Base-by-base conservation (phyloP, 805 yeast species). In the Jamesozyma rosinii region DNA sequence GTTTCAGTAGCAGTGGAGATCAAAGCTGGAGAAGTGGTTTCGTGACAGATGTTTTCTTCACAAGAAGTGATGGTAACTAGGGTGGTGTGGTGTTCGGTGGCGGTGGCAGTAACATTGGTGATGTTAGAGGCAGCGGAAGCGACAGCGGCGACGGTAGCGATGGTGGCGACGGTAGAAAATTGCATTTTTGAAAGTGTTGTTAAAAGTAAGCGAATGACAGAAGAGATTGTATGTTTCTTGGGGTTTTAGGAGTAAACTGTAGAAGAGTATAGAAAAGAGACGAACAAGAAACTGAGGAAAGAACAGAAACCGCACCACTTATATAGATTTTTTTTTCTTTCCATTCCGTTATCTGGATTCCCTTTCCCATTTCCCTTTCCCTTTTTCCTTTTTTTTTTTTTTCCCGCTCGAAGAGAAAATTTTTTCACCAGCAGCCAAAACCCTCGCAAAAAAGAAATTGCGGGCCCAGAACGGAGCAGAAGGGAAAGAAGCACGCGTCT, bases 1-100 rank as follows among this genome's bases (percentile, higher is more conserved):
- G 68, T 60, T 35, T 57, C 55, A 26, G 70, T 67, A 35, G 64
- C 64, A 46, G 65, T 58, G 15, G 65, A 60, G 14, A 63, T 58
- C 46, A 54, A 46, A 49, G 68, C 65, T 48, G 65, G 54, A 20
- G 68, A 58, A 20, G 54, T 59, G 20, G 57, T 52, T 41, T 62
- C 63, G 32, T 50, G 42, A 52, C 70, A 65, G 19, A 46, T 53
- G 51, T 58, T 49, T 24, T 51, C 57, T 42, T 50, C 50, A 53
- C 69, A 66, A 27, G 65, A 57, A 41, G 68, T 65, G 53, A 64
- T 53, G 46, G 67, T 62, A 27, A 64, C 65, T 46, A 65, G 43
- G 37, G 70, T 65, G 40, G 69, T 65, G 14, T 54, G 41, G 38
- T 49, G 44, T 30, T 48, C 46, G 45, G 48, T 41, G 24, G 51